Base-by-base conservation (phyloP, 2,329 filamentous ascomycete species). In the Penicillium sp. region DNA sequence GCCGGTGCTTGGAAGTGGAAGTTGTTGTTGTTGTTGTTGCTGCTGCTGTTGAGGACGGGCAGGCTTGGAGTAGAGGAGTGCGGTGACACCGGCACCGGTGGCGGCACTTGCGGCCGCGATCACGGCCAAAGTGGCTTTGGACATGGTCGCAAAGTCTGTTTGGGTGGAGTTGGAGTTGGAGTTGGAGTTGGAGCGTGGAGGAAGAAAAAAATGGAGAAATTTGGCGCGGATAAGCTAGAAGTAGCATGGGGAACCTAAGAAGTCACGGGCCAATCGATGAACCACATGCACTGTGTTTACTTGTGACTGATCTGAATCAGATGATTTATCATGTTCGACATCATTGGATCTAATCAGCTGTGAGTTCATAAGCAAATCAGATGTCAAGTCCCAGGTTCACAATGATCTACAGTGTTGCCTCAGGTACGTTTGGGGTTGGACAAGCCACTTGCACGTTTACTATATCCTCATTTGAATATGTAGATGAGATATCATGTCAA, bases 31-130 rank as follows among this genome's bases (percentile, higher is more conserved):
- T 37, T 58, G 59, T 25, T 62, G 63, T 25, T 60, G 61, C 14
- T 60, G 66, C 15, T 64, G 72, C 53, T 61, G 68, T n/a, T 49
- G 20, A 35, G 58, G 67, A 60, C 63, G 70, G 59, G 58, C 58
- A 40, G 64, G 53, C 43, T 65, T 80, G 77, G 85, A 87, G 76
- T 89, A 83, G 58, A 87, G 80, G 27, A 89, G 81, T 54, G 81
- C 81, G 42, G 89, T 92, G 55, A 89, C 76, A 55, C 88, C 88
- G 55, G 89, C 89, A 58, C 89, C 89, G 51, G 88, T 86, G 72
- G 87, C 87, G 64, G 89, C 89, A 72, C 89, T 86, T 68, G 89
- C 82, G 60, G 86, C 88, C 66, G 89, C 89, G 67, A 92, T 87
- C 57, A 90, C 81, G 62, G 88, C 88, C 65, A 93, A 69, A 31